A percentile compares a stretch with the other conserved stretches of the same genome.
Evolutionary conservation across 805 yeast species (phyloP).

Genomic region (Saccharomyces kudriavzevii): DNA sequence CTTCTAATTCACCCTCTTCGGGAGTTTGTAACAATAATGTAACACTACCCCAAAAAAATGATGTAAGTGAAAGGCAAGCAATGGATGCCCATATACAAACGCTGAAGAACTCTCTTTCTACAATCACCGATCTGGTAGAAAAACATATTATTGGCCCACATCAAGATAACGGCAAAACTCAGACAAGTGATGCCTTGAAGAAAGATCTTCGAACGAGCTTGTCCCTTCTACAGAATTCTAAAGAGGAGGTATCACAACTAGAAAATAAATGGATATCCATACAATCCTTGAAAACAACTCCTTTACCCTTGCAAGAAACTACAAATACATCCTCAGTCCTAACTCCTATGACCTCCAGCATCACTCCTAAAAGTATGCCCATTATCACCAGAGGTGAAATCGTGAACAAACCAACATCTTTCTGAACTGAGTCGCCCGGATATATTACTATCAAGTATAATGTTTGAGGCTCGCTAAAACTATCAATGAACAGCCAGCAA

Average conservation of each 20-base stretch:
- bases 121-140: slow-evolving; percentile 5
- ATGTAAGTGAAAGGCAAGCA: slow-evolving; percentile 1
- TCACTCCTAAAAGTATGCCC: background rate
- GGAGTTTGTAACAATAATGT: background rate
- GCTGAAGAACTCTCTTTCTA: slow-evolving; percentile 3
- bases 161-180: background rate
- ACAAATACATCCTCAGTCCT: background rate
- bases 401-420: background rate
- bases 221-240: background rate
- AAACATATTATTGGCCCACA: background rate
- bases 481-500: background rate
- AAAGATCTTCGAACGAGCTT: background rate
- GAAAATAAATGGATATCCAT: background rate
- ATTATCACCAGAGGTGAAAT: background rate
- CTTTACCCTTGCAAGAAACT: background rate
- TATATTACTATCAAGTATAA: background rate
- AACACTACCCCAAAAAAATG: background rate
- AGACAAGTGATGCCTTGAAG: background rate
- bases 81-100: slow-evolving; percentile 4
- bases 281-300: background rate
- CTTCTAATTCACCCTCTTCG: background rate
- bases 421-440: background rate
- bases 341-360: background rate
- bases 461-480: background rate
- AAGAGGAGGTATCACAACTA: background rate